A percentile compares a stretch with the other conserved stretches of the same genome.
These are phyloP conservation scores for Annulohypoxylon nitens DNA, from an alignment of 495 filamentous ascomycete genomes.

Conservation along the genomic window DNA sequence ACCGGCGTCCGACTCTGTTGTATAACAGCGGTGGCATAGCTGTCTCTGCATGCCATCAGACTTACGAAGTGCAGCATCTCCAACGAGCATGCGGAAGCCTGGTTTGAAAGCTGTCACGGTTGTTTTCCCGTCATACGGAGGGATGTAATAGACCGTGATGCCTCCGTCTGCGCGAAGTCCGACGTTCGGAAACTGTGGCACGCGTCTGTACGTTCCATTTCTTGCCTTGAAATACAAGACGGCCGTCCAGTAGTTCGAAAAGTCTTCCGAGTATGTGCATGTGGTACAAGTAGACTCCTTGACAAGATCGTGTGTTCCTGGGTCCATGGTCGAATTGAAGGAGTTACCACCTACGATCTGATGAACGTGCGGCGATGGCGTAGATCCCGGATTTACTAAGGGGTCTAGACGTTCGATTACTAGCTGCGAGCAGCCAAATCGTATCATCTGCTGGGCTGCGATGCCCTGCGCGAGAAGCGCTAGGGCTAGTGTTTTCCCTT, in stretches of 20 bases:
- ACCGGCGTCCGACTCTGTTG: constrained; percentile 35
- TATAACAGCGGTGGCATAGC: constrained; percentile 50
- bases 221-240: constrained; percentile 55
- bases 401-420: constrained; percentile 56
- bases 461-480: constrained; percentile 41
- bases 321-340: constrained; percentile 53
- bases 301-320: constrained; percentile 49
- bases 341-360: constrained; percentile 58
- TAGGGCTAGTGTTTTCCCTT: constrained; percentile 41
- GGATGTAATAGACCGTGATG: constrained; percentile 61
- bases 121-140: constrained; percentile 54
- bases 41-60: constrained; percentile 46
- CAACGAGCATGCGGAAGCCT: constrained; percentile 60
- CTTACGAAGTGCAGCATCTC: constrained; percentile 54
- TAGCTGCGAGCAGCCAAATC: constrained; percentile 59
- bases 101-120: constrained; percentile 57
- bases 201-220: constrained; percentile 56
- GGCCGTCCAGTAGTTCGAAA: constrained; percentile 63
- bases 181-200: constrained; percentile 55
- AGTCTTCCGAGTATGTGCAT: constrained; percentile 56
- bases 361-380: constrained; percentile 53
- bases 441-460: constrained; percentile 53
- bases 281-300: constrained; percentile 53
- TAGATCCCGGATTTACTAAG: constrained; percentile 53
- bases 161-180: constrained; percentile 55